Evolutionary conservation across 495 filamentous ascomycete species (phyloP), one percentile per base, ranked within the genome.

Genomic region (Penicillium longicatenatum): DNA sequence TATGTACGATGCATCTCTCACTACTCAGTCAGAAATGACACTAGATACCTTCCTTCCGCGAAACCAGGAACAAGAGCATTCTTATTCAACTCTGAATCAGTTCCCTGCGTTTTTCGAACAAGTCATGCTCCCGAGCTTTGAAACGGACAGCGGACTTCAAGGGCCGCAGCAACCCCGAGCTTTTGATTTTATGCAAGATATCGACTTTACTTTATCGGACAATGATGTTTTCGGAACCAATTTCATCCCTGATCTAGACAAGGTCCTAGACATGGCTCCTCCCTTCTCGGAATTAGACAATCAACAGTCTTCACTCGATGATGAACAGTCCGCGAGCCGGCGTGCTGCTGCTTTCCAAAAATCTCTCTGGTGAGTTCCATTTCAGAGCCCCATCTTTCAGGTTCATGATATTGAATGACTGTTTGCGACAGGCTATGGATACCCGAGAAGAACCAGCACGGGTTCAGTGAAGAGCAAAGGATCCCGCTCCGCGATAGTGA

Each of bases 51-150:
- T 49, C 39, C 6, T 48, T 2, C 24, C 45, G 9, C 9, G 14
- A 44, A 16, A n/a, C 14, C 16, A 45, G 9, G 21, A 35, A 6
- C 26, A 24, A 2, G 7, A 45, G 20, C 19, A 33, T 47, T 14
- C 31, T 5, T 56, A 51, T 51, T 43, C 49, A 2, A 33, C 21
- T 11, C 47, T 62, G 6, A 58, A 60, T 21, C 54, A 48, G 0
- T 69, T 63, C 30, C 68, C 68, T 1, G 63, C 61, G 6, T 71
- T 71, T 14, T 71, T 71, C 26, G 66, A 71, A 33, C 68, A 69
- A 11, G 64, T 67, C 17, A 69, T 69, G 66, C 55, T 64, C 7
- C 59, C 64, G 5, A 50, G 29, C 21, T 14, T 59, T 0, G 55
- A 44, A 12, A n/a, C 45, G 1, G 22, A 48, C 10, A 30, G 53